Base-by-base conservation (phyloP, 352 stramenopile species). In the Bremia lactucae region DNA sequence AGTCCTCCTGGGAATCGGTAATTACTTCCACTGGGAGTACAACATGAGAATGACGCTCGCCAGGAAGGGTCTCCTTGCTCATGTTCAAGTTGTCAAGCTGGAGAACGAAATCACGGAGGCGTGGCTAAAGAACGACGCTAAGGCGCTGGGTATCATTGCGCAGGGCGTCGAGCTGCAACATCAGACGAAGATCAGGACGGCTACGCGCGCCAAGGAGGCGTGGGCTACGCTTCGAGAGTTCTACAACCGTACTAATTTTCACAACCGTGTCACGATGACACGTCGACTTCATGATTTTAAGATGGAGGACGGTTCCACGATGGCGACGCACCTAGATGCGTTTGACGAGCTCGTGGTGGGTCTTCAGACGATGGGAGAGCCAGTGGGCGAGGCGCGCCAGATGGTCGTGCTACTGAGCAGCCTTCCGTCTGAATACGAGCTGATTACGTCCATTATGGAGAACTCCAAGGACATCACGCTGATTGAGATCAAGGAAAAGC, bases 181-280 rank as follows among this genome's bases (percentile, higher is more conserved):
- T 13, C 26, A 33, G 26, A 33, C 26, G 9, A 33, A 33, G 9
- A 33, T 33, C 5, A 8, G 26, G 26, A 15, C 26, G 26, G 10
- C 26, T 33, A 33, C 26, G 26, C 26, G 26, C 26, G 10, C 26
- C 4, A 33, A 15, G 26, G 26, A 33, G 10, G 4, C 26, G 10
- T 33, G 26, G 9, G 26, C 9, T 15, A 33, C 9, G 9, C 26
- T n/a, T 13, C 26, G 26, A 8, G 26, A 33, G 13, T 33, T 33
- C 9, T 33, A 5, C 26, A 33, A 33, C 14, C 26, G 26, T 13
- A 15, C 26, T 8, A 62, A 38, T 15, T 36, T 68, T 10, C 36
- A 69, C 25, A 68, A 69, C 35, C 48, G 49, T 15, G 34, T 65
- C 0, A 22, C 26, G 7, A 28, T 68, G 14, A 63, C 62, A 5